Conservation (phyloP, 306 rosid genomes). For the Rosa lucieae region DNA sequence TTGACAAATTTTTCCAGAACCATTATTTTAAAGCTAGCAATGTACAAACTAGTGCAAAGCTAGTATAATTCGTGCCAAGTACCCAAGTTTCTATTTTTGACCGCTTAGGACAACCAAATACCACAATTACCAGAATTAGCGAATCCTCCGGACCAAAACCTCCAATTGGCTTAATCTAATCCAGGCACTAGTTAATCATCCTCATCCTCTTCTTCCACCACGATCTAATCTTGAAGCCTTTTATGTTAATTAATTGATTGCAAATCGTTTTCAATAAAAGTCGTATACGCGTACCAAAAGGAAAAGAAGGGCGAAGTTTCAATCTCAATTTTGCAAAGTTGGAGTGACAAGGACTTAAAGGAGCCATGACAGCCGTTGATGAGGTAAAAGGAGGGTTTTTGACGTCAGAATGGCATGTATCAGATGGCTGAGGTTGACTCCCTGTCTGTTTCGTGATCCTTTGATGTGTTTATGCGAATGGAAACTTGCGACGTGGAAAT, state of each 20-base stretch:
- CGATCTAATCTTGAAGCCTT: conserved; percentile 9
- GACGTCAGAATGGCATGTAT: conserved; percentile 31
- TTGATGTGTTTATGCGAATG: neutral
- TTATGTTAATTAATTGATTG: neutral
- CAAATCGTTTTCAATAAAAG: neutral
- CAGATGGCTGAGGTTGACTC: conserved; percentile 16
- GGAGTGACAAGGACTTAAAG: conserved; percentile 10
- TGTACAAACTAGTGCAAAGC: neutral
- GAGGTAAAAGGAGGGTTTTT: neutral
- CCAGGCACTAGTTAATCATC: neutral
- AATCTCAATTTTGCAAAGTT: neutral
- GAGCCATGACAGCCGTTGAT: conserved; percentile 27
- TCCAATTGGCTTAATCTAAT: neutral
- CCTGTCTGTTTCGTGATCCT: conserved; percentile 11
- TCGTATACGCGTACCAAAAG: conserved; percentile 16
- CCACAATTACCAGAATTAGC: neutral
- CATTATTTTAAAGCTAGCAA: neutral
- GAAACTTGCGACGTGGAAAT: conserved; percentile 19
- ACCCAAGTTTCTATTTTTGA: neutral
- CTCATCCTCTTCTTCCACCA: neutral
- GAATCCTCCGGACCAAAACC: neutral
- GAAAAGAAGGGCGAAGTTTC: neutral
- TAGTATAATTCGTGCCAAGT: neutral
- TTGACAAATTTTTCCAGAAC: neutral
- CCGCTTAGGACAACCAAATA: neutral